Evolutionary conservation across 106 monocot genomes (phyloP), one percentile per base, ranked within the genome.

Genomic region (Alisma plantagoaquatica): DNA sequence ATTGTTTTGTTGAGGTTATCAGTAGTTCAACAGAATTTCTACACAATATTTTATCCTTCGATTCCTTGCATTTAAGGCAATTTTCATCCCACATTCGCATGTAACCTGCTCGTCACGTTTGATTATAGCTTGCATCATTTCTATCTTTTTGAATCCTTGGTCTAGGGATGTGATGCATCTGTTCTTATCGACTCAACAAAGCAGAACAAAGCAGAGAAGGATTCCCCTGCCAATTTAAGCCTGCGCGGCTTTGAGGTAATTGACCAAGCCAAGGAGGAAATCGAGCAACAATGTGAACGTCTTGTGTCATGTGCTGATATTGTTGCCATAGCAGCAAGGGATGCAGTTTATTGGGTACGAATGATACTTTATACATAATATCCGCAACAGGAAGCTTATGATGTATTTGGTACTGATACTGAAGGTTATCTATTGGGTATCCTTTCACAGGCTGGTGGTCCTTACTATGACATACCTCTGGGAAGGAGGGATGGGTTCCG

Each of bases 121-220:
- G 35, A 31, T 3, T 33, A 2, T 18, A 46, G 23, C 33, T n/a
- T n/a, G n/a, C n/a, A n/a, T n/a, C n/a, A n/a, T n/a, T n/a, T n/a
- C n/a, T n/a, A n/a, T n/a, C n/a, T n/a, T n/a, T n/a, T n/a, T n/a
- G n/a, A n/a, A n/a, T n/a, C n/a, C n/a, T n/a, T n/a, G n/a, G n/a
- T n/a, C n/a, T n/a, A 87, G 90, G 90, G 90, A 30, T 90, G 90
- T 61, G 90, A 90, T 50, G 90, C 64, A 47, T 90, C 90, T 42
- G 77, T 90, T 29, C 71, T 90, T 2, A 47, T 90, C 16, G 90
- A 90, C 45, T 77, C 80, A 1, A 74, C 84, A 58, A 57, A 75
- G 28, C 54, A 63, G 22, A 77, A 80, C 54, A 80, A 54, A 7
- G 76, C 80, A 31, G 83, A 90, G 61, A 89, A 89, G 59, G 88